Evolutionary conservation across 768 basidiomycete species (phyloP).

Genomic region (Leccinum imitatum): DNA sequence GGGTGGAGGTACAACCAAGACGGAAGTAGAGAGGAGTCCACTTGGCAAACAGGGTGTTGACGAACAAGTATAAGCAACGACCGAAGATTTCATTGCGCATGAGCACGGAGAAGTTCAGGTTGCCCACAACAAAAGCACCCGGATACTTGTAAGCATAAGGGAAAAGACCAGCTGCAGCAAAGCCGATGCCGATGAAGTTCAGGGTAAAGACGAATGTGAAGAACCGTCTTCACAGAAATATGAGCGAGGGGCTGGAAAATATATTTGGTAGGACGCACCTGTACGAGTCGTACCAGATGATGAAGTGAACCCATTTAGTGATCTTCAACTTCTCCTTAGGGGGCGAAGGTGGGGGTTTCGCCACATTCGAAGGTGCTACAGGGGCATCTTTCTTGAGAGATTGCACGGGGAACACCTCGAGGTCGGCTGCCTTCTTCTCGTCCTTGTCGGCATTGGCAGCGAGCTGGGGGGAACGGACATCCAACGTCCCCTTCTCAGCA

Average conservation of each 20-base stretch:
- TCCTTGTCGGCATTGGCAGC: conserved; percentile 30
- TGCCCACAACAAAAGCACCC: conserved; percentile 73
- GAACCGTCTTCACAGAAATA: conserved; percentile 54
- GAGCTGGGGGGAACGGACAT: conserved; percentile 38
- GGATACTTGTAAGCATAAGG: conserved; percentile 64
- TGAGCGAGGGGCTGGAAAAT: conserved; percentile 3
- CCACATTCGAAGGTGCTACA: conserved; percentile 33
- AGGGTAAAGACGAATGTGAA: conserved; percentile 60
- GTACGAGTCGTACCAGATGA: conserved; percentile 80
- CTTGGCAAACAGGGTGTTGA: conserved; percentile 80
- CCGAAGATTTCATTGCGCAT: conserved; percentile 84
- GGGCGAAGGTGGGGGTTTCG: conserved; percentile 35
- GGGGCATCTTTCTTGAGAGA: conserved; percentile 44
- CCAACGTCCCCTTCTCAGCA: conserved; percentile 58
- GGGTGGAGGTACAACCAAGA: conserved; percentile 68
- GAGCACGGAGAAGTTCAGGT: conserved; percentile 68
- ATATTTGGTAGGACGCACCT: conserved; percentile 41
- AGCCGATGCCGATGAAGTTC: conserved; percentile 58
- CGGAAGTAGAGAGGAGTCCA: conserved; percentile 76
- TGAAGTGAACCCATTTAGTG: conserved; percentile 59
- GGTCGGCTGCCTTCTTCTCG: conserved; percentile 39
- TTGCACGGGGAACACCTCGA: conserved; percentile 32
- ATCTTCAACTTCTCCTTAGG: conserved; percentile 53
- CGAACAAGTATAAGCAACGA: conserved; percentile 65
- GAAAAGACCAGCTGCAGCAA: conserved; percentile 66